Evolutionary conservation across 805 yeast species (phyloP).

Genomic region (Starmerella bombicola): DNA sequence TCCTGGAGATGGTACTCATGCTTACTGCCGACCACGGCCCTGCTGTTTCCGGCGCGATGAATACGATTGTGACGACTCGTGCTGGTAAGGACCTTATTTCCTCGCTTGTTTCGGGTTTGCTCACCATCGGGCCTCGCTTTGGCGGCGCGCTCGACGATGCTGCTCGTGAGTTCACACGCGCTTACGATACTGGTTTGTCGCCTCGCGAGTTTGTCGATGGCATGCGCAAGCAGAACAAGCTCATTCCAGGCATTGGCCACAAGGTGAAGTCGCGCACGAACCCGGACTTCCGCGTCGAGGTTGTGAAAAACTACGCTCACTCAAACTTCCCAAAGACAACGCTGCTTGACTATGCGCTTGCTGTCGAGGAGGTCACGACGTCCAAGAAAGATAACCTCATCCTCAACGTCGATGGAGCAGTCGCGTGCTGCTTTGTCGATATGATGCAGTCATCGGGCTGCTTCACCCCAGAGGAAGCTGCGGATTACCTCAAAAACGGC

Average conservation of each 20-base stretch:
- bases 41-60: constrained; percentile 39
- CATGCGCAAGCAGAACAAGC: constrained; percentile 38
- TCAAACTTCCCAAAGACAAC: constrained; percentile 35
- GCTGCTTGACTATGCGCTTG: constrained; percentile 35
- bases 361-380: constrained; percentile 39
- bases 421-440: constrained; percentile 36
- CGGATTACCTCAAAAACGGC: constrained; percentile 35
- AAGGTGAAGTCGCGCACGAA: constrained; percentile 37
- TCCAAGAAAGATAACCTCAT: constrained; percentile 38
- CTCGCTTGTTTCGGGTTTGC: constrained; percentile 35
- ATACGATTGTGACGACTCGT: constrained; percentile 37
- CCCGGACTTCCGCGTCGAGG: constrained; percentile 39
- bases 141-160: constrained; percentile 40
- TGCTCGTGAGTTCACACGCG: constrained; percentile 35
- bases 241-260: constrained; percentile 39
- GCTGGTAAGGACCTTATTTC: constrained; percentile 39
- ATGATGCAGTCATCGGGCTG: constrained; percentile 35
- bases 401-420: constrained; percentile 37
- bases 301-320: constrained; percentile 36
- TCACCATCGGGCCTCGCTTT: constrained; percentile 36
- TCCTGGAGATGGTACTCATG: constrained; percentile 39
- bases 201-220: constrained; percentile 37
- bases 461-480: constrained; percentile 35
- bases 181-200: constrained; percentile 35
- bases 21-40: constrained; percentile 40